Conservation (phyloP, 306 rosid species). For the Potentilla sterilis region DNA sequence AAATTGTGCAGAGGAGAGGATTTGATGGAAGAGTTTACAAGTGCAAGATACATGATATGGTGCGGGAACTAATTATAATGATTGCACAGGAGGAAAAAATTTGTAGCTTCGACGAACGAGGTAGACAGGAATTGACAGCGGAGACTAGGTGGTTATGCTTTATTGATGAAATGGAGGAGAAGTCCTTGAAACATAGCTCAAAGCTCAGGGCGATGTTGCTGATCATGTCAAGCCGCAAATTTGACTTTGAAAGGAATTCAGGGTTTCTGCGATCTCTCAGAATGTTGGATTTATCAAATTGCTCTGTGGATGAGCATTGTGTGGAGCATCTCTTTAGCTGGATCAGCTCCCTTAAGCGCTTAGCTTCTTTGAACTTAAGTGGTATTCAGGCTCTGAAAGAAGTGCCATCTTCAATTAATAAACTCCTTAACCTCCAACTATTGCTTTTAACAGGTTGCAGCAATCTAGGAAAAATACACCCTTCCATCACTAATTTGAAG, state of each 20-base stretch:
- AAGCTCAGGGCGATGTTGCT: conserved; percentile 2
- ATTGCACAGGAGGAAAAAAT: conserved; percentile 7
- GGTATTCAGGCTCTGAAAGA: neutral
- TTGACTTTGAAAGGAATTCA: neutral
- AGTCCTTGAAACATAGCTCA: neutral
- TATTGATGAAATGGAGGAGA: neutral
- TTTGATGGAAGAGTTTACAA: conserved; percentile 1
- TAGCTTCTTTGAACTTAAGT: conserved; percentile 17
- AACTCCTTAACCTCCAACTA: conserved; percentile 17
- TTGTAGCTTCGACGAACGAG: neutral
- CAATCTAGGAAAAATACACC: neutral
- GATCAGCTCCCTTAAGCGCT: conserved; percentile 16
- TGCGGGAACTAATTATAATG: neutral
- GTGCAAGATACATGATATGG: conserved; percentile 14
- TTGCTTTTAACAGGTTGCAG: conserved; percentile 11
- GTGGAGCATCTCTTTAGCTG: neutral
- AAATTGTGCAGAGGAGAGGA: neutral
- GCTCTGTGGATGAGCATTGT: neutral
- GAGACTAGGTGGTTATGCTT: conserved; percentile 8
- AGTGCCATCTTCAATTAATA: conserved; percentile 12
- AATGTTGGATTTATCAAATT: conserved; percentile 13
- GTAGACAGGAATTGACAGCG: neutral
- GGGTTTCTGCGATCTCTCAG: conserved; percentile 4
- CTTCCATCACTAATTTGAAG: conserved; percentile 7
- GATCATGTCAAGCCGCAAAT: neutral